These are phyloP conservation scores for Sclerotiophoma versabilis DNA, from an alignment of 2,329 filamentous ascomycete genomes.

Conservation along the genomic window DNA sequence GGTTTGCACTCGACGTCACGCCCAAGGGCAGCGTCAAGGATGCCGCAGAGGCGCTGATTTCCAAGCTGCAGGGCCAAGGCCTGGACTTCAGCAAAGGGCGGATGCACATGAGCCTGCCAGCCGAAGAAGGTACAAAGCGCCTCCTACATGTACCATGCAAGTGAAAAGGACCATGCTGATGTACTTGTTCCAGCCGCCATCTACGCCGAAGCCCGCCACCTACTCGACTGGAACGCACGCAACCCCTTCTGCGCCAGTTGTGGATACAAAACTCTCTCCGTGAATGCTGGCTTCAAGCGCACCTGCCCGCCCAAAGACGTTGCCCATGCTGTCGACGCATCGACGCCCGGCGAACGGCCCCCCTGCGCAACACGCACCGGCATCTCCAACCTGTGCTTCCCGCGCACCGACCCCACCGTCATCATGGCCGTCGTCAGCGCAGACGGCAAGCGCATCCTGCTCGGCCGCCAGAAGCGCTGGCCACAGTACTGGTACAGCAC, in stretches of 20 bases:
- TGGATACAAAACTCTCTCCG: constrained; percentile 79
- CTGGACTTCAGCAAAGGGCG: constrained; percentile 72
- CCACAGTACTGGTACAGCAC: constrained; percentile 88
- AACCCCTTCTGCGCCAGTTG: constrained; percentile 93
- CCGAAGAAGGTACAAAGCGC: constrained; percentile 64
- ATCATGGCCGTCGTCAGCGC: constrained; percentile 91
- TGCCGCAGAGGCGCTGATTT: constrained; percentile 67
- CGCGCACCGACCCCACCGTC: constrained; percentile 90
- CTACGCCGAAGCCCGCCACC: constrained; percentile 84
- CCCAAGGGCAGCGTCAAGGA: constrained; percentile 70
- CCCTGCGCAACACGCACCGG: constrained; percentile 83
- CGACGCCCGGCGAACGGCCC: constrained; percentile 57
- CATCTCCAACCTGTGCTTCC: constrained; percentile 90
- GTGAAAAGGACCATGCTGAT: no score
- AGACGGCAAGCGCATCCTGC: constrained; percentile 77
- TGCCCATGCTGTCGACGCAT: constrained; percentile 53
- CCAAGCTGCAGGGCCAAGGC: constrained; percentile 66
- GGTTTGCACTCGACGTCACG: constrained; percentile 89
- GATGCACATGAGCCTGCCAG: constrained; percentile 65
- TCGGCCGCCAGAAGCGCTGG: constrained; percentile 85
- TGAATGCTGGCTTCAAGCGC: constrained; percentile 82
- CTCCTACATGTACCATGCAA: background rate
- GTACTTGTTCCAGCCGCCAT: constrained; percentile 72
- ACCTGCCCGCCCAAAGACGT: constrained; percentile 76
- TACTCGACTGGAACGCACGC: constrained; percentile 92